Percentiles rank a stretch among this genome's conserved stretches.
Evolutionary conservation across 352 stramenopile genomes (phyloP).

Genomic region (Peronosclerospora sorghi): DNA sequence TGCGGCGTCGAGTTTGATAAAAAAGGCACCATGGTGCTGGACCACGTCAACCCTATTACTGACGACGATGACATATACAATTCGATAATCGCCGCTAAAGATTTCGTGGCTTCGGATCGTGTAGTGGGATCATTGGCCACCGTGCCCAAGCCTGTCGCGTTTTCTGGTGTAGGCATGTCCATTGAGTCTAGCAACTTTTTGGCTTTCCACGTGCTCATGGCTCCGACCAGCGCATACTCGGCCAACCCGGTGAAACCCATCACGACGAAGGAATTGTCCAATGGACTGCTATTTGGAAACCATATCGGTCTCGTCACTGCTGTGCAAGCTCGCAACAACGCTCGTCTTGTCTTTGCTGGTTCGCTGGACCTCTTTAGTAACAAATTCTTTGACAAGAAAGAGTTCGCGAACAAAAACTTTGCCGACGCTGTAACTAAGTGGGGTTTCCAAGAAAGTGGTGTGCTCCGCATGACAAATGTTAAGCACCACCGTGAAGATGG

Average conservation of each 20-base stretch:
- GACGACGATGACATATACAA: conserved; percentile 67
- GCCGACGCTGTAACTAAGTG: conserved; percentile 66
- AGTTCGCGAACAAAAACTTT: conserved; percentile 70
- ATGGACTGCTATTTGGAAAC: conserved; percentile 58
- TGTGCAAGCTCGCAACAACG: conserved; percentile 88
- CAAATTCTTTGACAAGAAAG: conserved; percentile 53
- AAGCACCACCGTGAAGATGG: conserved; percentile 80
- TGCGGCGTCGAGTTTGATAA: conserved; percentile 85
- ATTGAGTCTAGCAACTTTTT: conserved; percentile 79
- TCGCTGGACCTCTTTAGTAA: conserved; percentile 86
- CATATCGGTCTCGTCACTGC: conserved; percentile 74
- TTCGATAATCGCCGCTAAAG: conserved; percentile 50
- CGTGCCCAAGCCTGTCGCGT: conserved; percentile 64
- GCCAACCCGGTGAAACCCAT: conserved; percentile 66
- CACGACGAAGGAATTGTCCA: conserved; percentile 42
- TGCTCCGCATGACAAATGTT: conserved; percentile 82
- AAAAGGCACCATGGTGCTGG: conserved; percentile 80
- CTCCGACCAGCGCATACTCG: conserved; percentile 75
- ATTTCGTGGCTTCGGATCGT: conserved; percentile 57
- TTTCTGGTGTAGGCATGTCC: conserved; percentile 69
- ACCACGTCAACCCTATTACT: conserved; percentile 67
- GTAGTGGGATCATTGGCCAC: conserved; percentile 44
- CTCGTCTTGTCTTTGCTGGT: conserved; percentile 77
- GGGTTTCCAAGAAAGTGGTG: conserved; percentile 80
- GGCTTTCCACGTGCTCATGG: conserved; percentile 67